phyloP scores from a whole-genome alignment of 805 yeast species.

The Priceomyces melissophilus region DNA sequence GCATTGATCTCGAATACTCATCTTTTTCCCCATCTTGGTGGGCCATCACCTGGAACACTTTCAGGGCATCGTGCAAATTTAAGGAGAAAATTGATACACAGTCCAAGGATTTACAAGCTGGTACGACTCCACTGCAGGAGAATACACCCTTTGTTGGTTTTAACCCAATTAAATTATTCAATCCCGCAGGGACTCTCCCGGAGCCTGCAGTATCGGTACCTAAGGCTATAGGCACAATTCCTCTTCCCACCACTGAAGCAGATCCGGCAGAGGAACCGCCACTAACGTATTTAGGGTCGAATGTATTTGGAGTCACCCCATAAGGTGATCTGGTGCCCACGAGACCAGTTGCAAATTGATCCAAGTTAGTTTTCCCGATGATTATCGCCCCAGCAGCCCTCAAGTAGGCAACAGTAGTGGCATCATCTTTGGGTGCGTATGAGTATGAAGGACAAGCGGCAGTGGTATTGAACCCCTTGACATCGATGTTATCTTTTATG shows the following conservation, averaged over 20 bases:
- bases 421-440: constrained; percentile 66
- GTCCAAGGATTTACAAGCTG: constrained; percentile 93
- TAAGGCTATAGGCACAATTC: constrained; percentile 81
- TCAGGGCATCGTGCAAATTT: constrained; percentile 79
- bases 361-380: constrained; percentile 91
- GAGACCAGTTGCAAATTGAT: constrained; percentile 96
- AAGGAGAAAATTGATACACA: constrained; percentile 85
- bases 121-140: constrained; percentile 89
- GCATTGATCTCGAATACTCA: constrained; percentile 77
- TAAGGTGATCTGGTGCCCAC: constrained; percentile 96
- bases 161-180: constrained; percentile 87
- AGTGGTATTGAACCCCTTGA: constrained; percentile 74
- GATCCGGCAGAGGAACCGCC: constrained; percentile 98
- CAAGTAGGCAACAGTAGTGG: constrained; percentile 70
- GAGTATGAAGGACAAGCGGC: constrained; percentile 91
- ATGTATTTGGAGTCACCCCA: constrained; percentile 82
- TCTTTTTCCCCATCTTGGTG: constrained; percentile 64
- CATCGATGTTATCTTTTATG: constrained; percentile 93
- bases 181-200: constrained; percentile 95
- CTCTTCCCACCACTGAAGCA: constrained; percentile 87
- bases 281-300: constrained; percentile 71
- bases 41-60: constrained; percentile 67
- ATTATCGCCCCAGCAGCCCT: constrained; percentile 90
- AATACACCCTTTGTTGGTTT: constrained; percentile 90
- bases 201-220: constrained; percentile 99